These are phyloP conservation scores for Phytophthora foliorum DNA, from an alignment of 352 stramenopile species.

Conservation along the genomic window DNA sequence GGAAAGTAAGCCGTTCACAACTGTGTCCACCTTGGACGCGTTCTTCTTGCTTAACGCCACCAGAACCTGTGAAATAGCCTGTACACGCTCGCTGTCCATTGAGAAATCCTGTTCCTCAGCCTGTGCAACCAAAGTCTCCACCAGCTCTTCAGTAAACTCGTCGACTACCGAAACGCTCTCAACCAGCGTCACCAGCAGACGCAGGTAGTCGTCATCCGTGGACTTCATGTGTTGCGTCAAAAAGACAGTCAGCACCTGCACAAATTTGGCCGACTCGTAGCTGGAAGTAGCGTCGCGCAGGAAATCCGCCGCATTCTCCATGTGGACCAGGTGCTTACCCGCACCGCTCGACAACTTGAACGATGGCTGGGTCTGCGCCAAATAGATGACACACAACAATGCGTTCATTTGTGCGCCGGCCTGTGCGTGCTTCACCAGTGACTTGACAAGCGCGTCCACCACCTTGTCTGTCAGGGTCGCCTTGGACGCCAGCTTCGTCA, in stretches of 20 bases:
- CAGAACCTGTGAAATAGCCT: conserved; percentile 55
- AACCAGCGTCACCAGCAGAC: conserved; percentile 54
- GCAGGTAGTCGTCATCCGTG: conserved; percentile 48
- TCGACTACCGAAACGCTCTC: conserved; percentile 54
- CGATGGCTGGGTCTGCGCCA: conserved; percentile 78
- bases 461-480: conserved; percentile 79
- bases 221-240: conserved; percentile 55
- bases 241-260: conserved; percentile 63
- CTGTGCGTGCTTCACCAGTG: conserved; percentile 81
- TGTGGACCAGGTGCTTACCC: conserved; percentile 73
- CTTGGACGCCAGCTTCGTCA: conserved; percentile 88
- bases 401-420: conserved; percentile 75
- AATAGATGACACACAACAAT: conserved; percentile 78
- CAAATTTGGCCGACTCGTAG: conserved; percentile 83
- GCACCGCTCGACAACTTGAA: conserved; percentile 64
- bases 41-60: conserved; percentile 71
- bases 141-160: conserved; percentile 60
- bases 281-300: conserved; percentile 65
- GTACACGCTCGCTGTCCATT: conserved; percentile 45
- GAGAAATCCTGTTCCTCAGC: conserved; percentile 56
- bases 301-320: conserved; percentile 76
- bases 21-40: conserved; percentile 59
- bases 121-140: conserved; percentile 55
- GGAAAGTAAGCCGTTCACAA: conserved; percentile 41
- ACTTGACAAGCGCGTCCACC: conserved; percentile 76